Evolutionary conservation across 2,329 filamentous ascomycete species (phyloP).

Genomic region (Colletotrichum noveboracense): DNA sequence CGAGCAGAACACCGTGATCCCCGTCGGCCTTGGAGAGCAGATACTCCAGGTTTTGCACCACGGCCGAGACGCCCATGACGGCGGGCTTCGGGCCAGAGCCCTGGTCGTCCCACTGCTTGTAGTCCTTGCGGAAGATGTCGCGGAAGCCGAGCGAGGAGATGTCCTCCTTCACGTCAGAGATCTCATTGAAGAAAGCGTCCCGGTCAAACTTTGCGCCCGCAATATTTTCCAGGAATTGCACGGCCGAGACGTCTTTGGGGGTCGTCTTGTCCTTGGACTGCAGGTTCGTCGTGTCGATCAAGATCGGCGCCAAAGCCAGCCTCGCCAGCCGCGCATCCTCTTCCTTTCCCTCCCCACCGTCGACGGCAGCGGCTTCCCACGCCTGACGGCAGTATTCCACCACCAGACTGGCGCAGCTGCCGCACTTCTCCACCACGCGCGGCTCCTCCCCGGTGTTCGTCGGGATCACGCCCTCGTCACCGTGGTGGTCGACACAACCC

Average conservation of each 20-base stretch:
- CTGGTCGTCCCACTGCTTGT: conserved; percentile 76
- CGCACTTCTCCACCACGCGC: conserved; percentile 68
- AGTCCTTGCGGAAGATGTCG: conserved; percentile 81
- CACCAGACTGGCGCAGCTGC: conserved; percentile 77
- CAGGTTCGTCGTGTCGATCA: conserved; percentile 76
- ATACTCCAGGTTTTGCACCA: conserved; percentile 68
- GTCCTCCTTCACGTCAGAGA: conserved; percentile 71
- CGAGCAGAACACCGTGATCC: conserved; percentile 46
- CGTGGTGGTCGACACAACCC: conserved; percentile 81
- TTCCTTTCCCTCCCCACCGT: conserved; percentile 7
- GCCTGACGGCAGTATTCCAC: conserved; percentile 59
- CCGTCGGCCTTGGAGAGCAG: conserved; percentile 58
- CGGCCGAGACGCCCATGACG: conserved; percentile 67
- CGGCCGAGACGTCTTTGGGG: conserved; percentile 62
- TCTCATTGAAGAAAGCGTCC: conserved; percentile 60
- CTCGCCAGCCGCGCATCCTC: conserved; percentile 67
- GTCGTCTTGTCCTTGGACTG: conserved; percentile 68
- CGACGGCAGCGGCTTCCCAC: conserved; percentile 58
- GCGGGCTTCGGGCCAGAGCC: conserved; percentile 31
- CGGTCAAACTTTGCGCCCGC: conserved; percentile 52
- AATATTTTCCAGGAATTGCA: conserved; percentile 59
- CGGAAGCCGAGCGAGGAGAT: conserved; percentile 64
- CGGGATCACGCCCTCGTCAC: conserved; percentile 67
- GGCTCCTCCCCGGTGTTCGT: conserved; percentile 51
- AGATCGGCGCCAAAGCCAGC: conserved; percentile 71